Evolutionary conservation across 2,329 filamentous ascomycete species (phyloP), one percentile per base, ranked within the genome.

Genomic region (Aspergillus sp.): DNA sequence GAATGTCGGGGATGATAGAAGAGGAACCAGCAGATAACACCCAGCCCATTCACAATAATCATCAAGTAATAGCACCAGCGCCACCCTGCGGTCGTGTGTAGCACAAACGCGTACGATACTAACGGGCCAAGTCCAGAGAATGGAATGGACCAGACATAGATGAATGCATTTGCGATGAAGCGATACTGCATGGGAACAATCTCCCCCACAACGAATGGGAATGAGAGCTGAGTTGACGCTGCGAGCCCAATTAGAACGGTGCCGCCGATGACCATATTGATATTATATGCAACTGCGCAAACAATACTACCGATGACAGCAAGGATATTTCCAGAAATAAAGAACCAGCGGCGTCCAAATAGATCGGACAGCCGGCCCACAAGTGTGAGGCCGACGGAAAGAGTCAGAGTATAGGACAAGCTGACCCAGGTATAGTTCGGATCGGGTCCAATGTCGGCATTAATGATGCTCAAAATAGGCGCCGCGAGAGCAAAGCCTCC

Each of bases 191-290:
- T 24, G 5, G 43, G 43, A 6, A 45, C 21, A 8, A 45, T 14
- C 12, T 45, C 76, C 14, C 66, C 69, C 56, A 75, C 65, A 31
- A 74, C 68, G 46, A 71, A 73, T 53, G 66, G 68, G 68, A 73
- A 77, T 15, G 71, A 73, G 21, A 77, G 64, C 61, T 78, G 75
- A 2, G 69, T 68, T 6, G 74, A 62, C 4, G 69, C 70, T 5
- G 73, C 74, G 12, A 75, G 64, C 21, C 76, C 77, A 51, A 68
- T 66, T 46, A 77, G 67, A n/a, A 70, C 70, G 55, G 68, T 74
- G 41, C 72, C 74, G 1, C 64, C 72, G 55, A 79, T 76, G 37
- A 79, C 59, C 14, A 69, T 70, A 44, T 68, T 67, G 56, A 79
- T 67, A 39, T 9, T 14, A 11, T 11, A 2, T 23, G 43, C 43